Evolutionary conservation across 768 basidiomycete species (phyloP).

Genomic region (Lactarius quietus): DNA sequence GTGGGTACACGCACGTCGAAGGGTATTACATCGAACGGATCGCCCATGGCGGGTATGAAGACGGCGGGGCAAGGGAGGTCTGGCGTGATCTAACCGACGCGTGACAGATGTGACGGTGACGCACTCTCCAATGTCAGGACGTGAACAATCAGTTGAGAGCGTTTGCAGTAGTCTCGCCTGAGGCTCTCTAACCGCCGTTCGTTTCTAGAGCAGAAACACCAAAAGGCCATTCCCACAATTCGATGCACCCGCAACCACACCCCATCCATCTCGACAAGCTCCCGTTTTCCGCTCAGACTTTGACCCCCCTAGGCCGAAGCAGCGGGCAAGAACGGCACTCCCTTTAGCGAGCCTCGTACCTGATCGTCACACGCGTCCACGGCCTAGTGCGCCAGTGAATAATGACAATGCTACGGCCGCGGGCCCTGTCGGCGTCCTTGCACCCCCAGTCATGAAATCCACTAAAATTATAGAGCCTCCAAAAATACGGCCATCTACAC

Average conservation of each 20-base stretch:
- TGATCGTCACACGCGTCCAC: not conserved
- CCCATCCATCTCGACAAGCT: not conserved
- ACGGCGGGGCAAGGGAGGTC: too few species aligned
- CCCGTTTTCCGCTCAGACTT: slow-evolving; percentile 16
- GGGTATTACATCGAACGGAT: slow-evolving; percentile 86
- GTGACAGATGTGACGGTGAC: not conserved
- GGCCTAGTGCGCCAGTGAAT: not conserved
- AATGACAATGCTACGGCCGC: not conserved
- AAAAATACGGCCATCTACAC: slow-evolving; percentile 14
- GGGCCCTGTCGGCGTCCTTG: not conserved
- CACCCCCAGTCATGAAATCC: not conserved
- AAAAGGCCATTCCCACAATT: slow-evolving; percentile 1
- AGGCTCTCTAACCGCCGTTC: too few species aligned
- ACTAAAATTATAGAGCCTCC: slow-evolving; percentile 13
- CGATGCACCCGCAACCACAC: not conserved
- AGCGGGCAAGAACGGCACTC: not conserved
- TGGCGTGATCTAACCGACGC: not conserved
- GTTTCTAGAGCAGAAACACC: slow-evolving; percentile 2
- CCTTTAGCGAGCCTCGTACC: not conserved
- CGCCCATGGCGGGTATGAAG: slow-evolving; percentile 39
- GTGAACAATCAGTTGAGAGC: too few species aligned
- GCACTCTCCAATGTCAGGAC: too few species aligned
- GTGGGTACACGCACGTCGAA: slow-evolving; percentile 58
- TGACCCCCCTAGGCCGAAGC: not conserved
- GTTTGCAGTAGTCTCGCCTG: too few species aligned